Conservation (phyloP, 768 basidiomycete genomes). For the Rossbeevera mucosa region DNA sequence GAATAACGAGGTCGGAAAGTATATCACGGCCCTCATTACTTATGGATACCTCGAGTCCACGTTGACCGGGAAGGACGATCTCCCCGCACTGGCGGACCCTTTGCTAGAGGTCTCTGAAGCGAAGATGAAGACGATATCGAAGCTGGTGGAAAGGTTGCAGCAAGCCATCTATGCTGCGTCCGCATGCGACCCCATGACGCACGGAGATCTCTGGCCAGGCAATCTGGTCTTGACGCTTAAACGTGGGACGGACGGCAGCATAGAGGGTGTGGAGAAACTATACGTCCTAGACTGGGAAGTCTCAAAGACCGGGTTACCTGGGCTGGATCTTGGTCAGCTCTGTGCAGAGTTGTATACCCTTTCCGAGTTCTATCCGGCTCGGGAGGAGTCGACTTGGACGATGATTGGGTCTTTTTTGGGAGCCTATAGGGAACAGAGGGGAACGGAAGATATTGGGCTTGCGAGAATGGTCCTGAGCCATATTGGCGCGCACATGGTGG, state of each 20-base stretch:
- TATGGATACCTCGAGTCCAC: constrained; percentile 46
- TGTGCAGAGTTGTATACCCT: constrained; percentile 55
- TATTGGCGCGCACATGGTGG: constrained; percentile 52
- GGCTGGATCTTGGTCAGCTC: constrained; percentile 60
- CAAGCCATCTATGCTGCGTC: constrained; percentile 29
- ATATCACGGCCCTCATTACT: constrained; percentile 36
- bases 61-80: constrained; percentile 26
- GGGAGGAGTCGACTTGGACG: constrained; percentile 32
- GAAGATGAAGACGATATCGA: constrained; percentile 34
- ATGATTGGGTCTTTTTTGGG: constrained; percentile 43
- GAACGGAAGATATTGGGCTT: constrained; percentile 22
- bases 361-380: constrained; percentile 42
- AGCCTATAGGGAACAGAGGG: constrained; percentile 36
- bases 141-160: constrained; percentile 29
- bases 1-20: constrained; percentile 37
- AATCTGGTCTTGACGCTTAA: constrained; percentile 50
- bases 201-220: constrained; percentile 72
- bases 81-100: constrained; percentile 40
- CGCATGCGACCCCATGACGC: constrained; percentile 29
- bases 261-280: constrained; percentile 35
- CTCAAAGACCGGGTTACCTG: constrained; percentile 51
- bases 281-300: constrained; percentile 66
- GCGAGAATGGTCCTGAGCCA: constrained; percentile 41
- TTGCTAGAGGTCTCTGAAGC: constrained; percentile 36
- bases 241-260: constrained; percentile 21